Evolutionary conservation across 495 filamentous ascomycete genomes (phyloP).

Genomic region (Penicillium egyptiacum): DNA sequence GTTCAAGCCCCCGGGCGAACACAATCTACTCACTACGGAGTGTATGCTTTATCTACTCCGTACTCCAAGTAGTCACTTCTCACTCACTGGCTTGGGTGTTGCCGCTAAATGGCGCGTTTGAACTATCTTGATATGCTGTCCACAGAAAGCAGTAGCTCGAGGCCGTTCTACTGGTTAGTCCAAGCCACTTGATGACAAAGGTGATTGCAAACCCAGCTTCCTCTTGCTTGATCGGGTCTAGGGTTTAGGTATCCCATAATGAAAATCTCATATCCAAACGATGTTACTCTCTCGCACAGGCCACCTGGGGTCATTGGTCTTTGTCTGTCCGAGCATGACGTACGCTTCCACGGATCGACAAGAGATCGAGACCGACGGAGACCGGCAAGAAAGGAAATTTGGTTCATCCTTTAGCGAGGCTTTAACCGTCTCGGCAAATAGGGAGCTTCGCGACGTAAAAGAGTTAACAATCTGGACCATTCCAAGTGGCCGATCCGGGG

Average conservation of each 20-base stretch:
- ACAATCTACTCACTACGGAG: neutral
- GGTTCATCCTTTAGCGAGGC: slow-evolving; percentile 1
- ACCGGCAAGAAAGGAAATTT: slow-evolving; percentile 3
- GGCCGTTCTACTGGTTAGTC: no score
- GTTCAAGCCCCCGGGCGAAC: neutral
- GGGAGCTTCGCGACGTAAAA: neutral
- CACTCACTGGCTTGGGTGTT: neutral
- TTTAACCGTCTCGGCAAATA: neutral
- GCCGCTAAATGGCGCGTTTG: neutral
- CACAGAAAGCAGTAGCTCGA: slow-evolving; percentile 1
- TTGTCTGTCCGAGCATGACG: slow-evolving; percentile 4
- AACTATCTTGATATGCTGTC: slow-evolving; percentile 4
- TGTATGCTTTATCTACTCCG: neutral
- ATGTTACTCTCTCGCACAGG: slow-evolving; percentile 9
- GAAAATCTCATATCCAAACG: slow-evolving; percentile 8
- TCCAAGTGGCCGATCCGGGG: slow-evolving; percentile 27
- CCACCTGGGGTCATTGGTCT: slow-evolving; percentile 1
- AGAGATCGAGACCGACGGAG: slow-evolving; percentile 10
- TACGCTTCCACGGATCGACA: slow-evolving; percentile 4
- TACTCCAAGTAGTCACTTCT: neutral
- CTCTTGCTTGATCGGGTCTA: slow-evolving; percentile 10
- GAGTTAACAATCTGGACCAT: slow-evolving; percentile 2
- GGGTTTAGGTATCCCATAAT: neutral
- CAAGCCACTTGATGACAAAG: neutral
- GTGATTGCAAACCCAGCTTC: neutral